These are phyloP conservation scores for Telopea speciosissima DNA, from an alignment of 177 flowering plant species.

Conservation along the genomic window DNA sequence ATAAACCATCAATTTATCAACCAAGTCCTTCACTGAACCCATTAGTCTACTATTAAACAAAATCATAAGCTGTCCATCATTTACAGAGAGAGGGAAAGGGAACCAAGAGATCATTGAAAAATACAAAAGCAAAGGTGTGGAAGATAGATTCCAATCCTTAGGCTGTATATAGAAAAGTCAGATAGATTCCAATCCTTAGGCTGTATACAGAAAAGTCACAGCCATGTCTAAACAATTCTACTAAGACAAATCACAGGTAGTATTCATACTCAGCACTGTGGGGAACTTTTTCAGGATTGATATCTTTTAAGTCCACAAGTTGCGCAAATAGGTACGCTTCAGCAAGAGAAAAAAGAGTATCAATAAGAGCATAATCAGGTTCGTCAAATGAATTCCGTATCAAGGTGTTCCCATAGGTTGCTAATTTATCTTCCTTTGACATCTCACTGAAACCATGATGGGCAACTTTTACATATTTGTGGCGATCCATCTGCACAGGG, in stretches of 20 bases:
- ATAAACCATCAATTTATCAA: too few species aligned
- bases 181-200: not conserved
- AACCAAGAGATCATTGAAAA: not conserved
- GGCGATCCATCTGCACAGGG: conserved; percentile 84
- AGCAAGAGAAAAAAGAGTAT: conserved; percentile 92
- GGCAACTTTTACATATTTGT: conserved; percentile 95
- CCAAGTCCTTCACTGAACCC: too few species aligned
- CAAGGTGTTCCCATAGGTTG: conserved; percentile 75
- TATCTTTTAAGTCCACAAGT: conserved; percentile 87
- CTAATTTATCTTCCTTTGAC: conserved; percentile 88
- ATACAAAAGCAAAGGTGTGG: too few species aligned
- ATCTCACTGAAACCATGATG: conserved; percentile 91
- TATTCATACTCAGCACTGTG: conserved; percentile 56
- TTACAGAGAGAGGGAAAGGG: not conserved
- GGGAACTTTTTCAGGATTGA: conserved; percentile 65
- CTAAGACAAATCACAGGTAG: not conserved
- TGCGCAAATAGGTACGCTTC: conserved; percentile 96
- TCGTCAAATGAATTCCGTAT: conserved; percentile 94
- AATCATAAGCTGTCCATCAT: too few species aligned
- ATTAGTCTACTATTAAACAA: too few species aligned
- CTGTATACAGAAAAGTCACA: not conserved
- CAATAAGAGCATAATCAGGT: conserved; percentile 98
- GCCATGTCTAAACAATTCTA: not conserved
- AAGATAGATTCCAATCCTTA: too few species aligned
- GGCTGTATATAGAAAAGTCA: too few species aligned